These are phyloP conservation scores for Rhytidhysteron rufulum DNA, from an alignment of 2,329 filamentous ascomycete species.

Conservation along the genomic window DNA sequence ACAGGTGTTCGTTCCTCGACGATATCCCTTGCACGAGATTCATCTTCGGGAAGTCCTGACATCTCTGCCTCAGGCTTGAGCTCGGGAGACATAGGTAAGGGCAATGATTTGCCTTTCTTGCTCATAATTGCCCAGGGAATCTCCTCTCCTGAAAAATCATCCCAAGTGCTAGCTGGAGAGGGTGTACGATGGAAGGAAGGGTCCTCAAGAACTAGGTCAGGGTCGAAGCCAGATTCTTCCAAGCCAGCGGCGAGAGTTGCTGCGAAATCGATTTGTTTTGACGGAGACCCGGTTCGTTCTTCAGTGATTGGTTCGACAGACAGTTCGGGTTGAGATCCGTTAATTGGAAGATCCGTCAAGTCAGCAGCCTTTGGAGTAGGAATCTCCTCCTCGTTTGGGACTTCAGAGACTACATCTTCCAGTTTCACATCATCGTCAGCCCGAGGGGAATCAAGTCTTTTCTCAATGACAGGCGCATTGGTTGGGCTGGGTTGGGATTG, in stretches of 20 bases:
- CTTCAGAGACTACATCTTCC: too few relatives aligned
- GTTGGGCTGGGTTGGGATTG: too few relatives aligned
- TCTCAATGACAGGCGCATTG: too few relatives aligned
- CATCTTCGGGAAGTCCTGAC: slow-evolving; percentile 1
- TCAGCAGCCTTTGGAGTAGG: too few relatives aligned
- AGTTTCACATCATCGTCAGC: too few relatives aligned
- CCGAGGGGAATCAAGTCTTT: too few relatives aligned
- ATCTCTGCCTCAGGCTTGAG: slow-evolving; percentile 12
- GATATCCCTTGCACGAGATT: slow-evolving; percentile 15
- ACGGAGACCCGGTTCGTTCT: slow-evolving; percentile 18
- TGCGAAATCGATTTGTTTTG: slow-evolving; percentile 44
- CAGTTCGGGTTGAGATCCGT: background rate
- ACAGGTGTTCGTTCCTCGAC: background rate
- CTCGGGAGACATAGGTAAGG: slow-evolving; percentile 21
- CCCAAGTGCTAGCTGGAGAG: slow-evolving; percentile 20
- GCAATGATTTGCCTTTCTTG: slow-evolving; percentile 27
- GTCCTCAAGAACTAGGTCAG: slow-evolving; percentile 43
- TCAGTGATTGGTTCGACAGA: slow-evolving; percentile 4
- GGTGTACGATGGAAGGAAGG: slow-evolving; percentile 30
- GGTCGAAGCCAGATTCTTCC: slow-evolving; percentile 45
- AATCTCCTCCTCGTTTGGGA: too few relatives aligned
- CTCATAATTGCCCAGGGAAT: slow-evolving; percentile 26
- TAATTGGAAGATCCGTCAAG: background rate
- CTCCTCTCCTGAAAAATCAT: slow-evolving; percentile 30
- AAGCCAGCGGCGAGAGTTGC: slow-evolving; percentile 46